Evolutionary conservation across 495 filamentous ascomycete species (phyloP).

Genomic region (Aspergillus funiculosus): DNA sequence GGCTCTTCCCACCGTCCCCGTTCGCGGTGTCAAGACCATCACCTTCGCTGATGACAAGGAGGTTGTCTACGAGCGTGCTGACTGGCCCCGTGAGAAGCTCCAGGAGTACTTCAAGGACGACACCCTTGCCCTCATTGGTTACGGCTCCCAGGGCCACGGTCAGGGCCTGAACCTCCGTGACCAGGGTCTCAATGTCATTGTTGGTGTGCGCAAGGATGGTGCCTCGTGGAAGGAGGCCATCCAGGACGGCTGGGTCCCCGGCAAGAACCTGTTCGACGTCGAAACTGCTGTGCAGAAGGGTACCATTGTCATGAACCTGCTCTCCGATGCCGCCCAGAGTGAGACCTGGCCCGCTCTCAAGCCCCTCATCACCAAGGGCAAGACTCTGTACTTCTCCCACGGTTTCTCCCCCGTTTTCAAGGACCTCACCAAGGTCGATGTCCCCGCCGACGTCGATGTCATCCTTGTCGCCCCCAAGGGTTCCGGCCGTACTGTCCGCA

Average conservation of each 20-base stretch:
- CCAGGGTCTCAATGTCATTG: slow-evolving; percentile 97
- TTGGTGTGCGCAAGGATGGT: slow-evolving; percentile 97
- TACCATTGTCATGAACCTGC: slow-evolving; percentile 97
- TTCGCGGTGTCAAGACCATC: slow-evolving; percentile 47
- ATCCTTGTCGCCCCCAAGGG: slow-evolving; percentile 99
- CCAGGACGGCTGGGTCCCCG: slow-evolving; percentile 96
- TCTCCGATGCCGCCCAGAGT: slow-evolving; percentile 92
- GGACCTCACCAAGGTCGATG: slow-evolving; percentile 96
- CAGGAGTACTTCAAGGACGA: slow-evolving; percentile 99
- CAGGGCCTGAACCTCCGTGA: slow-evolving; percentile 99
- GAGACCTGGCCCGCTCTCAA: slow-evolving; percentile 99
- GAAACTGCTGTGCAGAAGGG: slow-evolving; percentile 90
- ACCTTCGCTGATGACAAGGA: slow-evolving; percentile 94
- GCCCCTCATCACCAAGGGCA: slow-evolving; percentile 96
- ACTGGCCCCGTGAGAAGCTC: slow-evolving; percentile 98
- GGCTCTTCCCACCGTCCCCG: slow-evolving; percentile 51
- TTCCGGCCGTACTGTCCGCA: slow-evolving; percentile 95
- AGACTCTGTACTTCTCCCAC: slow-evolving; percentile 99
- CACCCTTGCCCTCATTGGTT: slow-evolving; percentile 97
- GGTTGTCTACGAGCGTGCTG: slow-evolving; percentile 91
- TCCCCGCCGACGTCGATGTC: slow-evolving; percentile 91
- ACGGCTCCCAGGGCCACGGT: slow-evolving; percentile 97
- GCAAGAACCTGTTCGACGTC: slow-evolving; percentile 96
- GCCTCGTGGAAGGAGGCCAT: slow-evolving; percentile 96
- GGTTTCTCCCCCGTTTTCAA: slow-evolving; percentile 99